phyloP scores from a whole-genome alignment of 345 rosid genomes.

The Dipteronia sinensis region DNA sequence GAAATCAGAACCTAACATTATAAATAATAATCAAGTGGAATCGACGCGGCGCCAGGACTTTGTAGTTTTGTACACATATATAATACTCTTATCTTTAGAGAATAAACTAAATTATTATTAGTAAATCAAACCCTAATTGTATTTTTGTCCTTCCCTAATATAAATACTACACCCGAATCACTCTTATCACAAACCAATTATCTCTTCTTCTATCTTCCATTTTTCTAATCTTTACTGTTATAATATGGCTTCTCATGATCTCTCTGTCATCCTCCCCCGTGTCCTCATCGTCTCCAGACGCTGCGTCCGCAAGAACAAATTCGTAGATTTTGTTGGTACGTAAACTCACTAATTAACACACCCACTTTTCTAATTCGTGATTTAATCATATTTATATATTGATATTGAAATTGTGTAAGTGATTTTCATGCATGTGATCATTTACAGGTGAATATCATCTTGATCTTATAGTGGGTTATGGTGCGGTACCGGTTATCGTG shows the following conservation, averaged over 20 bases:
- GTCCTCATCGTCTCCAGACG: slow-evolving; percentile 88
- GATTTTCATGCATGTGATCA: neutral
- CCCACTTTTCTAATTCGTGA: neutral
- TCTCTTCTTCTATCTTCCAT: neutral
- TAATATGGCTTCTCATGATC: slow-evolving; percentile 48
- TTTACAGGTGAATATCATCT: slow-evolving; percentile 87
- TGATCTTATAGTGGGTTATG: slow-evolving; percentile 73
- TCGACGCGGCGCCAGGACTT: slow-evolving; percentile 28
- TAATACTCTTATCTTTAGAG: neutral
- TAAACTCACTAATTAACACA: neutral
- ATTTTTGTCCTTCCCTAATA: slow-evolving; percentile 6
- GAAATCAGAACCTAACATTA: neutral
- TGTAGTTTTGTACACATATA: neutral
- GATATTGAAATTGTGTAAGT: neutral
- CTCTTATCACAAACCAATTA: neutral
- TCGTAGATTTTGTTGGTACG: slow-evolving; percentile 87
- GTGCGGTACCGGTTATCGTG: slow-evolving; percentile 85
- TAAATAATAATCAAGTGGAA: neutral
- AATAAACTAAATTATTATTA: neutral
- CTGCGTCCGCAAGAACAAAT: slow-evolving; percentile 80
- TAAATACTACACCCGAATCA: slow-evolving; percentile 2
- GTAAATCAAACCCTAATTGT: slow-evolving; percentile 11
- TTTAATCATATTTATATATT: too few relatives aligned
- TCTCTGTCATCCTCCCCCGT: slow-evolving; percentile 73
- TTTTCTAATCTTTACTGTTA: neutral